Evolutionary conservation across 805 yeast species (phyloP).

Genomic region (Saccharomyces kudriavzevii): DNA sequence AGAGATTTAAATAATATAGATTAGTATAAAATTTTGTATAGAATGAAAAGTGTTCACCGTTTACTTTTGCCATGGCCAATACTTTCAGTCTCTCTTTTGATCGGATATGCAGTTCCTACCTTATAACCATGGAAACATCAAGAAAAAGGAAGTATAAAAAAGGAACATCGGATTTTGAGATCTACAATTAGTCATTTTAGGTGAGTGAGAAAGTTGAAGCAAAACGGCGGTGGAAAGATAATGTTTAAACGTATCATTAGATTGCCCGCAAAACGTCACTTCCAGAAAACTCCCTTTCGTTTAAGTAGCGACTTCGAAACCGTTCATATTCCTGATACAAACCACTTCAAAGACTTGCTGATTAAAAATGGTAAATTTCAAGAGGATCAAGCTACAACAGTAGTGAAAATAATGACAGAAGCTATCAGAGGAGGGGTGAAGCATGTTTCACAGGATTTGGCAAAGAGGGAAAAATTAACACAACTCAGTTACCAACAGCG

Average conservation of each 20-base stretch:
- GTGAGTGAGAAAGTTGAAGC: not conserved
- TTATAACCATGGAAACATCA: not conserved
- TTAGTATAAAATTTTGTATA: not conserved
- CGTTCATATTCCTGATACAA: constrained; percentile 58
- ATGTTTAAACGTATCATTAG: constrained; percentile 4
- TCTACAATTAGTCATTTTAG: not conserved
- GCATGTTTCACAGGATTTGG: constrained; percentile 66
- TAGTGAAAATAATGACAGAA: constrained; percentile 61
- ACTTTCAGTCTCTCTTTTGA: not conserved
- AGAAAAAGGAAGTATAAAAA: not conserved
- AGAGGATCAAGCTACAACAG: constrained; percentile 68
- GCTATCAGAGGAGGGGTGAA: constrained; percentile 77
- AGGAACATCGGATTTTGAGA: not conserved
- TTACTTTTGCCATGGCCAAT: not conserved
- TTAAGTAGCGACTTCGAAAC: constrained; percentile 15
- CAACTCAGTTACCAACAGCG: constrained; percentile 90
- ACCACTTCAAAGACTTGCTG: constrained; percentile 58
- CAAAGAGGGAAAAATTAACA: constrained; percentile 75
- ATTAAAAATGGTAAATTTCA: constrained; percentile 60
- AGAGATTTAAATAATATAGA: not conserved
- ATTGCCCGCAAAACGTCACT: constrained; percentile 4
- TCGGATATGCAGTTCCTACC: not conserved
- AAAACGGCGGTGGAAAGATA: not conserved
- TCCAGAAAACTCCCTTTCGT: constrained; percentile 3
- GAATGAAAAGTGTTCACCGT: not conserved